phyloP scores from a whole-genome alignment of 179 eudicot genomes.

The Amaranthus tricolor region DNA sequence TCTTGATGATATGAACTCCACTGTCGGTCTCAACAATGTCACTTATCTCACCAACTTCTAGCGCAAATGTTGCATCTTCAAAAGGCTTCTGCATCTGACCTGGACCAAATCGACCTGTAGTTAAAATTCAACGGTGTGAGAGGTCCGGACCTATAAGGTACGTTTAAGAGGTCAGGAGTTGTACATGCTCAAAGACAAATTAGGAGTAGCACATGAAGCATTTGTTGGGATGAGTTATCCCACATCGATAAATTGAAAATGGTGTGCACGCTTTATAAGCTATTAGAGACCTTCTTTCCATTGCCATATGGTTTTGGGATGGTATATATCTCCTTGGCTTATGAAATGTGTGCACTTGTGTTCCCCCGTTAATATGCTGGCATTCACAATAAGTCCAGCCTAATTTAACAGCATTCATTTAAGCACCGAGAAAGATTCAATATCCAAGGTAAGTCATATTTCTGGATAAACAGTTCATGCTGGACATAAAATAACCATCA shows the following conservation, averaged over 20 bases:
- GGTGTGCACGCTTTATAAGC: no score
- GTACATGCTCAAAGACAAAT: background rate
- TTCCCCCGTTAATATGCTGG: no score
- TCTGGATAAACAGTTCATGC: background rate
- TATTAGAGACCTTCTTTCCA: no score
- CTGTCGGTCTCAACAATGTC: conserved; percentile 93
- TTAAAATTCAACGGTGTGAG: background rate
- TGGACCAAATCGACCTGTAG: conserved; percentile 73
- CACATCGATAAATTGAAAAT: no score
- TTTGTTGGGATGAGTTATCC: no score
- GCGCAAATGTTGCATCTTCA: conserved; percentile 80
- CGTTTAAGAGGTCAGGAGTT: background rate
- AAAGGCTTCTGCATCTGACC: conserved; percentile 97
- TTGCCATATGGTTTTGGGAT: no score
- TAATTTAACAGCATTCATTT: no score
- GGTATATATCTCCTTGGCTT: no score
- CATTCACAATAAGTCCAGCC: no score
- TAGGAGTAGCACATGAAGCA: no score
- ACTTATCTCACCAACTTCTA: conserved; percentile 80
- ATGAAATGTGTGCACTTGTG: no score
- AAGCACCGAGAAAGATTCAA: background rate
- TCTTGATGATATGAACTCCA: conserved; percentile 79
- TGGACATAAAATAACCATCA: background rate
- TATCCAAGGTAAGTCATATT: background rate
- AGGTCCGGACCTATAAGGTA: background rate